These are phyloP conservation scores for Xylariaceae sp. DNA, from an alignment of 2,329 filamentous ascomycete genomes.

Conservation along the genomic window DNA sequence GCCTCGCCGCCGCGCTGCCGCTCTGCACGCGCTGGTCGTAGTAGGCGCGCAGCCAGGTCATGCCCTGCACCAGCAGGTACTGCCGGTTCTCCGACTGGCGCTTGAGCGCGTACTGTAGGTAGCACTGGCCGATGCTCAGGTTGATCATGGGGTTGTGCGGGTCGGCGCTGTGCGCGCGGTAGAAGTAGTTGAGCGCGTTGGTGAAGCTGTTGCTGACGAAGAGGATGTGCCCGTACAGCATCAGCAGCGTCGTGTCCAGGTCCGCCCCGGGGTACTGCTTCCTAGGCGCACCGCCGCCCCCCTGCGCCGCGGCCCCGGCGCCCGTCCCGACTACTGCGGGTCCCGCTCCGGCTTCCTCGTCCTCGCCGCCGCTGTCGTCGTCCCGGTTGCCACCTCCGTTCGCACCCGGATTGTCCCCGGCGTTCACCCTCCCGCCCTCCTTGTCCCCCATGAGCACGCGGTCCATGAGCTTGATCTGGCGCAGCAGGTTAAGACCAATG, in stretches of 20 bases:
- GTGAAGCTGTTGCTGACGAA: constrained; percentile 77
- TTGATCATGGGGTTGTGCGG: constrained; percentile 71
- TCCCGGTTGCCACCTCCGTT: constrained; percentile 33
- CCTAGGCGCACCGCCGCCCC: constrained; percentile 18
- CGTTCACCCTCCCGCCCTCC: too few relatives aligned
- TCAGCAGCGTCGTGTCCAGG: constrained; percentile 73
- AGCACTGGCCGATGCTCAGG: constrained; percentile 73
- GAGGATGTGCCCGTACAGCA: constrained; percentile 85
- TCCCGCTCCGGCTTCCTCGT: constrained; percentile 28
- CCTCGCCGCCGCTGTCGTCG: constrained; percentile 31
- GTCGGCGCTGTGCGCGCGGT: constrained; percentile 67
- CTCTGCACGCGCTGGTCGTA: constrained; percentile 47
- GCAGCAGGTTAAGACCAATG: too few relatives aligned
- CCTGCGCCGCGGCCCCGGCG: constrained; percentile 18
- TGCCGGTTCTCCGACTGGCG: constrained; percentile 85
- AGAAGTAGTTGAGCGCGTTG: constrained; percentile 82
- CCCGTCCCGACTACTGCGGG: too few relatives aligned
- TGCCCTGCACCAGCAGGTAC: constrained; percentile 76
- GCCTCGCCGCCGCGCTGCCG: constrained; percentile 36
- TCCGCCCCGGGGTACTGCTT: constrained; percentile 34
- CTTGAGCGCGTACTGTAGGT: constrained; percentile 84
- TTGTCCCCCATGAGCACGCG: constrained; percentile 44
- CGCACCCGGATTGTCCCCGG: too few relatives aligned
- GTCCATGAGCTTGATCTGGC: constrained; percentile 88
- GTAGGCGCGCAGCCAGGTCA: constrained; percentile 73